phyloP scores from a whole-genome alignment of 306 rosid species.

The Medicago lupulina region DNA sequence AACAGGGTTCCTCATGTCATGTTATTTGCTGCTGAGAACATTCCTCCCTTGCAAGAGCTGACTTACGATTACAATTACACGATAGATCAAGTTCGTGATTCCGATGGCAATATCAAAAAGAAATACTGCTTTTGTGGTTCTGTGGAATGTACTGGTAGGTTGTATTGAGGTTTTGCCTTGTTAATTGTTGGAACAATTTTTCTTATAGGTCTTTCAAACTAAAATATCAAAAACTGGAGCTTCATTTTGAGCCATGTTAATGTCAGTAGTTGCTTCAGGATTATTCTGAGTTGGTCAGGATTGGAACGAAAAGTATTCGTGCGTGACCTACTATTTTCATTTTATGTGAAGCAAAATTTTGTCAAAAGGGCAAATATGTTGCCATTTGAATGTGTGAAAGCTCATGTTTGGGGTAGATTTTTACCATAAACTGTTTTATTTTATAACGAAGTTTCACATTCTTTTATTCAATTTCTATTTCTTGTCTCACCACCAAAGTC shows the following conservation, averaged over 20 bases:
- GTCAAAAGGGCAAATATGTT: too few relatives aligned
- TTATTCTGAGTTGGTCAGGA: slow-evolving; percentile 3
- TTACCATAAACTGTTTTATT: too few relatives aligned
- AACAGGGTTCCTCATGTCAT: slow-evolving; percentile 88
- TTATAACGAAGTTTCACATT: neutral
- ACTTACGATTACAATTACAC: slow-evolving; percentile 79
- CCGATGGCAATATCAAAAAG: slow-evolving; percentile 75
- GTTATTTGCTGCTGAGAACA: slow-evolving; percentile 93
- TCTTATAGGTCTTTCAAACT: neutral
- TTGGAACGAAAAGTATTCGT: too few relatives aligned
- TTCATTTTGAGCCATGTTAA: slow-evolving; percentile 3
- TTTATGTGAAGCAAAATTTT: too few relatives aligned
- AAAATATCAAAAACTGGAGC: neutral
- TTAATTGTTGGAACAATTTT: slow-evolving; percentile 14
- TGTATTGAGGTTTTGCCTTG: slow-evolving; percentile 65
- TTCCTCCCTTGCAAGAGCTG: slow-evolving; percentile 93
- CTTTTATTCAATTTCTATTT: neutral
- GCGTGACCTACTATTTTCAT: too few relatives aligned
- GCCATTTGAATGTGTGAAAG: too few relatives aligned
- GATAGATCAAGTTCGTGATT: slow-evolving; percentile 76
- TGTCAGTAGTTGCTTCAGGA: neutral
- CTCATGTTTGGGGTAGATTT: too few relatives aligned
- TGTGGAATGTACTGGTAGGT: slow-evolving; percentile 74
- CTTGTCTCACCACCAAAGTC: neutral
- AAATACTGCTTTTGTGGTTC: slow-evolving; percentile 88